Evolutionary conservation across 202 grass and related monocot genomes (phyloP).

Genomic region (Setaria viridis): DNA sequence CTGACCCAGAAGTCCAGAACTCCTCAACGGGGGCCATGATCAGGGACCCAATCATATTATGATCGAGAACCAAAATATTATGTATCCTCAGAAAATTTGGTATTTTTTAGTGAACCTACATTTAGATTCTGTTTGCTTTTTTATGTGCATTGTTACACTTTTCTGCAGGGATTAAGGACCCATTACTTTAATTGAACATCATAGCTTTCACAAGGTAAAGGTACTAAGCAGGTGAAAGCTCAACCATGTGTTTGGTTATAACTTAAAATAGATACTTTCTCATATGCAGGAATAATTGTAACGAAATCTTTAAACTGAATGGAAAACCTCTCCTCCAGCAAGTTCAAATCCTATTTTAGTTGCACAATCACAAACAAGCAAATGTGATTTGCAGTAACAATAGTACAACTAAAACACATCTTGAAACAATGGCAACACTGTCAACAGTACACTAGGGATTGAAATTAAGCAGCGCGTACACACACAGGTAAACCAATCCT

Average conservation of each 20-base stretch:
- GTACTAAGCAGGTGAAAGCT: not conserved
- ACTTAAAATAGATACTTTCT: not conserved
- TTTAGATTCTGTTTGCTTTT: not conserved
- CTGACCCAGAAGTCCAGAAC: no score
- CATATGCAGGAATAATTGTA: not conserved
- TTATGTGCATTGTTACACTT: slow-evolving; percentile 14
- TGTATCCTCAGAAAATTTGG: not conserved
- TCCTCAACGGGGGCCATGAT: no score
- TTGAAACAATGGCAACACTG: not conserved
- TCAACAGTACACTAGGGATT: not conserved
- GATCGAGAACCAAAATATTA: no score
- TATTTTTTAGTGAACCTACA: slow-evolving; percentile 1
- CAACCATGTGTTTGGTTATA: not conserved
- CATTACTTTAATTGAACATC: not conserved
- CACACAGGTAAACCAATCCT: not conserved
- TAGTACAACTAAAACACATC: slow-evolving; percentile 13
- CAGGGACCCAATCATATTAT: not conserved
- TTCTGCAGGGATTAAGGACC: slow-evolving; percentile 5
- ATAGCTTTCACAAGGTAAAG: not conserved
- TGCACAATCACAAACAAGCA: slow-evolving; percentile 19
- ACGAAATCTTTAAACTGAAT: slow-evolving; percentile 11
- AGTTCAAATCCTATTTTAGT: not conserved
- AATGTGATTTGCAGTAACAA: slow-evolving; percentile 9
- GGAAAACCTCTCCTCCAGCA: not conserved
- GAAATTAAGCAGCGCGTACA: not conserved